These are phyloP conservation scores for Alternaria gaisen DNA, from an alignment of 2,329 filamentous ascomycete species.

Conservation along the genomic window DNA sequence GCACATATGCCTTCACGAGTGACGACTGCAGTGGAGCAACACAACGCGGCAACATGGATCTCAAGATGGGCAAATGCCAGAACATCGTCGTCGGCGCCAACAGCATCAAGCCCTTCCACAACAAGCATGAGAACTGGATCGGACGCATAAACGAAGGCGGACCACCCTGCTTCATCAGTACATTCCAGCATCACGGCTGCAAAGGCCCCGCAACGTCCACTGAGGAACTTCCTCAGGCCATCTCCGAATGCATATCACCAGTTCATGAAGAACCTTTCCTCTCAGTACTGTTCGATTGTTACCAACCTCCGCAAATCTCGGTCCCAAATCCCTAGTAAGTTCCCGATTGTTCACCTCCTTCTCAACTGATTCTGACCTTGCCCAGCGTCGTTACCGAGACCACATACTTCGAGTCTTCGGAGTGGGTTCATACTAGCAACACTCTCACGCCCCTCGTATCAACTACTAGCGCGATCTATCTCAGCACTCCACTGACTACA, in stretches of 20 bases:
- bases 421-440: background rate
- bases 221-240: constrained; percentile 8
- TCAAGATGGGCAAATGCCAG: constrained; percentile 30
- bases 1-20: constrained; percentile 25
- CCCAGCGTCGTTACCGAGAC: background rate
- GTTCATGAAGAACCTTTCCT: constrained; percentile 2
- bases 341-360: background rate
- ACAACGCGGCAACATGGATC: constrained; percentile 24
- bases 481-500: background rate
- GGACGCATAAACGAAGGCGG: constrained; percentile 22
- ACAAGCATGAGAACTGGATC: constrained; percentile 13
- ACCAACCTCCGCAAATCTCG: background rate
- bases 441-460: background rate
- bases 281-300: constrained; percentile 31
- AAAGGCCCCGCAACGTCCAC: background rate
- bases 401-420: background rate
- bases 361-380: background rate
- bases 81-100: constrained; percentile 18
- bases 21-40: constrained; percentile 29
- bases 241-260: constrained; percentile 17
- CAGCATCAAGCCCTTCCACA: constrained; percentile 27
- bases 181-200: constrained; percentile 25
- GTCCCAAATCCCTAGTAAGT: background rate
- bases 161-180: constrained; percentile 19
- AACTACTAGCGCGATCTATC: background rate